Conservation (phyloP, 352 stramenopile genomes). For the Globisporangium radiosum region DNA sequence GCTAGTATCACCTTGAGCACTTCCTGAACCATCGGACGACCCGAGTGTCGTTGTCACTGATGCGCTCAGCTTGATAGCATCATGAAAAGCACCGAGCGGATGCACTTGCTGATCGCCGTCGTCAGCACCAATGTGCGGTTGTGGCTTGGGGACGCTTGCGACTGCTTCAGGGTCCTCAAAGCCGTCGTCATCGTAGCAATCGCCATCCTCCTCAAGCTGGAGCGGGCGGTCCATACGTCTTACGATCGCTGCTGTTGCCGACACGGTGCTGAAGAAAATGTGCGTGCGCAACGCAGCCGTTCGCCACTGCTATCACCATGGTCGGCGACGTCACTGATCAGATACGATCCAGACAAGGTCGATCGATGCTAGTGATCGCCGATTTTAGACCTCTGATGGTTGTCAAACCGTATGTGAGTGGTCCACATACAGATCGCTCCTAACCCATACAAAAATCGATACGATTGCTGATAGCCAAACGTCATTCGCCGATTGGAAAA, state of each 20-base stretch:
- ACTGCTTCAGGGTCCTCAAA: slow-evolving; percentile 5
- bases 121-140: not conserved
- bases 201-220: not conserved
- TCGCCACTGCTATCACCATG: too few species aligned
- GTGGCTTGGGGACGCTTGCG: not conserved
- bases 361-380: too few species aligned
- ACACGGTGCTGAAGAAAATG: too few species aligned
- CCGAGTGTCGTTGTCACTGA: not conserved
- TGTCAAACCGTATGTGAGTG: too few species aligned
- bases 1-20: not conserved
- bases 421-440: too few species aligned
- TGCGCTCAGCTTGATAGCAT: not conserved
- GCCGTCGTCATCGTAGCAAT: slow-evolving; percentile 6
- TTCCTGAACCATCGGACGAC: not conserved
- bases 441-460: too few species aligned
- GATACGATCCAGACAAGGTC: too few species aligned
- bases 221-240: not conserved
- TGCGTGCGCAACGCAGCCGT: too few species aligned
- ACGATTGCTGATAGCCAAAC: too few species aligned
- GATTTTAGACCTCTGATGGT: too few species aligned
- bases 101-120: not conserved
- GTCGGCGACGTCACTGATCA: too few species aligned
- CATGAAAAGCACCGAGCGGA: not conserved
- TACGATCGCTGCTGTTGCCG: not conserved
- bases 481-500: too few species aligned